Evolutionary conservation across 2,329 filamentous ascomycete species (phyloP).

Genomic region (Rhytidhysteron rufulum): DNA sequence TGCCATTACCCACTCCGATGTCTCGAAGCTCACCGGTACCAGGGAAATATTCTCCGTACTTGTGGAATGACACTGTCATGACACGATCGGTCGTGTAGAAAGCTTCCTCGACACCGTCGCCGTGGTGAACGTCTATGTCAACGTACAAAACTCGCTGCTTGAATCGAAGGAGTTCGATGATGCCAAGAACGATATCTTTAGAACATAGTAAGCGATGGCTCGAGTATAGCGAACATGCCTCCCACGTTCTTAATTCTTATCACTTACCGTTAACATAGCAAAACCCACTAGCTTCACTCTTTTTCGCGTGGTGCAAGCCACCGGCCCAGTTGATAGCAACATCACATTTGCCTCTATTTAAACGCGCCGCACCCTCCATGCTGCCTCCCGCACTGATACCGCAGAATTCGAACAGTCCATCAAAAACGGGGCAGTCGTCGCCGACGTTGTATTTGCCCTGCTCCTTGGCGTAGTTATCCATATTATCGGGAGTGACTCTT

Average conservation of each 20-base stretch:
- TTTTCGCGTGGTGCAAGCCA: slow-evolving; percentile 47
- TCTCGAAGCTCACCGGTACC: slow-evolving; percentile 66
- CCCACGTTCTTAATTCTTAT: no score
- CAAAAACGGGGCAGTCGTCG: slow-evolving; percentile 62
- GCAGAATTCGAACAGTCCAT: slow-evolving; percentile 68
- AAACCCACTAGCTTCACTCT: slow-evolving; percentile 46
- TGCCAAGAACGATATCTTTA: slow-evolving; percentile 62
- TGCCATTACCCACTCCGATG: slow-evolving; percentile 63
- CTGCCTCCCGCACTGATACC: slow-evolving; percentile 66
- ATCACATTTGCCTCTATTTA: slow-evolving; percentile 66
- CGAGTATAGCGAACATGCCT: no score
- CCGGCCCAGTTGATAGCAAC: slow-evolving; percentile 56
- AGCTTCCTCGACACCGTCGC: slow-evolving; percentile 67
- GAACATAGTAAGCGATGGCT: no score
- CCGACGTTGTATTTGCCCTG: slow-evolving; percentile 74
- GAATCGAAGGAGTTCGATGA: slow-evolving; percentile 61
- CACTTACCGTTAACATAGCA: slow-evolving; percentile 45
- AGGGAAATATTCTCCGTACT: slow-evolving; percentile 70
- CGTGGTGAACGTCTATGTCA: slow-evolving; percentile 65
- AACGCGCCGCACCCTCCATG: slow-evolving; percentile 66
- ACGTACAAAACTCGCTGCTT: slow-evolving; percentile 64
- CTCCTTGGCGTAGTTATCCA: slow-evolving; percentile 88
- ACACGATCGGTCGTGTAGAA: slow-evolving; percentile 70
- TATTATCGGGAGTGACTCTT: slow-evolving; percentile 97
- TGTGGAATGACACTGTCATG: slow-evolving; percentile 70